Conservation (phyloP, 2,329 filamentous ascomycete genomes). For the Arthrobotrys entomopaga region DNA sequence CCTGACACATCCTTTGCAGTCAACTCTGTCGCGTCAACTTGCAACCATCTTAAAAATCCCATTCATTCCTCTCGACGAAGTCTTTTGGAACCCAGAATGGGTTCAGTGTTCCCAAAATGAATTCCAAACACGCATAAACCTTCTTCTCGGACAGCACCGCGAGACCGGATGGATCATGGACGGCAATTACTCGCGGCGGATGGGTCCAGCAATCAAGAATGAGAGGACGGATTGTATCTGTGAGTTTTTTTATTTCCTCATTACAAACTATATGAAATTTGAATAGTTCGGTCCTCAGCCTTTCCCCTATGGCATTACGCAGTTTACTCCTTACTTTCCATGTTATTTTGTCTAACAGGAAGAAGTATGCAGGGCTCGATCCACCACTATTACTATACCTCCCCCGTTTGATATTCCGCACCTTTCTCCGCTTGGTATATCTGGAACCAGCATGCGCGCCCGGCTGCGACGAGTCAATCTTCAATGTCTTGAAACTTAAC, state of each 20-base stretch:
- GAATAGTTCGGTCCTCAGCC: too few species aligned
- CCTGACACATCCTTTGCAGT: too few species aligned
- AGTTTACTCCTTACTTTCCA: too few species aligned
- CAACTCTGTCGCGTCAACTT: slow-evolving; percentile 29
- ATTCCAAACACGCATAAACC: slow-evolving; percentile 34
- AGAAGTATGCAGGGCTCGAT: slow-evolving; percentile 28
- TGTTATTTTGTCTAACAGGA: too few species aligned
- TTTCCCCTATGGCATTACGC: too few species aligned
- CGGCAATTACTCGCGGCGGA: slow-evolving; percentile 38
- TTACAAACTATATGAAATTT: neutral
- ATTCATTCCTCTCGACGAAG: slow-evolving; percentile 34
- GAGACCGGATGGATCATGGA: slow-evolving; percentile 43
- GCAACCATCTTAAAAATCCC: slow-evolving; percentile 33
- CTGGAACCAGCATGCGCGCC: slow-evolving; percentile 28
- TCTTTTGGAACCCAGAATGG: slow-evolving; percentile 45
- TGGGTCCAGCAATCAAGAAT: slow-evolving; percentile 9
- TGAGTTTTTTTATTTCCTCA: neutral
- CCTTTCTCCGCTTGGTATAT: slow-evolving; percentile 22
- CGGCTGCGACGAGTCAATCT: slow-evolving; percentile 27
- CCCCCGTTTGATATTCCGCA: slow-evolving; percentile 39
- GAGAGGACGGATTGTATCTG: slow-evolving; percentile 48
- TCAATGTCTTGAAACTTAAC: slow-evolving; percentile 6
- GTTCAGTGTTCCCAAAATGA: slow-evolving; percentile 22
- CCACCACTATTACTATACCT: slow-evolving; percentile 38
- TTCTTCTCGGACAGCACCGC: slow-evolving; percentile 17